Evolutionary conservation across 2,329 filamentous ascomycete genomes (phyloP), one percentile per base, ranked within the genome.

Genomic region (Penicillium sp.): DNA sequence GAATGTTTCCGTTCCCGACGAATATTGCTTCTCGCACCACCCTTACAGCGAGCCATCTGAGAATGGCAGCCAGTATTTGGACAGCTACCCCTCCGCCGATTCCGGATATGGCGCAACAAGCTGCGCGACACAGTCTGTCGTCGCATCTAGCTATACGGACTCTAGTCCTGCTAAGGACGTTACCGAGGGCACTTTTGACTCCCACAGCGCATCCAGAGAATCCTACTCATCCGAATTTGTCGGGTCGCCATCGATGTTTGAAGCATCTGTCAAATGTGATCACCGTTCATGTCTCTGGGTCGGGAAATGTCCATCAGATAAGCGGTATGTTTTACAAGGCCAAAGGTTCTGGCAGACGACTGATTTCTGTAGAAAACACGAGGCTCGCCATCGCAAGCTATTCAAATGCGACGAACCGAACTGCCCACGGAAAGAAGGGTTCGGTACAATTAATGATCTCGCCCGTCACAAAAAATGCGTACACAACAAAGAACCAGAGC

Each of bases 391-490:
- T 69, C 78, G 75, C 1, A 92, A 88, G 61, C 83, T 85, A 0
- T 84, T 81, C 67, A 80, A 74, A 54, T 96, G 92, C 66, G 65
- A 79, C 3, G 72, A 83, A 22, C 59, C 69, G 1, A 75, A 75
- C 4, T 95, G 91, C 69, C 60, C 66, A 24, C 79, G 85, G 11
- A 75, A 70, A 5, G 78, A 83, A 57, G 90, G 90, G 0, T 96
- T 96, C 64, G 86, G 87, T 16, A 95, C 90, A 0, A 72, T 77
- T 16, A 96, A 95, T 68, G 92, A 96, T 64, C 83, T 93, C 11
- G 83, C 88, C n/a, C 81, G 92, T 48, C 92, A 96, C 69, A 85
- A 82, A 62, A 85, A 84, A 66, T 88, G 86, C 55, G 85, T 89
- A 5, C 92, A 96, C 68, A 76, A 73, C 22, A 75, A 80, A 48